Percentiles rank a stretch among this genome's conserved stretches.
Evolutionary conservation across 306 rosid species (phyloP).

Genomic region (Quercus ilex): DNA sequence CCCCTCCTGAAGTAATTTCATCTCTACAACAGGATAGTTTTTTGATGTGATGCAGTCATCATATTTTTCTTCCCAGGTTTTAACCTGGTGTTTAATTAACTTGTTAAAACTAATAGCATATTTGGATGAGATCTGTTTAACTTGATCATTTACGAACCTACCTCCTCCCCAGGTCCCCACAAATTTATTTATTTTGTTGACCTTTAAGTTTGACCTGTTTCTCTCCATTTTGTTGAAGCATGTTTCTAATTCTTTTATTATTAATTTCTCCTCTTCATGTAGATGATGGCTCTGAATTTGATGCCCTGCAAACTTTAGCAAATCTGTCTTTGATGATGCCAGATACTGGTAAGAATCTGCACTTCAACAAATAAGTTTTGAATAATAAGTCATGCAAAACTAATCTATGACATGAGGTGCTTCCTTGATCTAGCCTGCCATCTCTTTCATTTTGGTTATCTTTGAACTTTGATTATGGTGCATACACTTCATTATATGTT

Average conservation of each 20-base stretch:
- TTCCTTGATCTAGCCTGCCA: conserved; percentile 9
- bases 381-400: background rate
- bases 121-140: conserved; percentile 12
- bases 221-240: conserved; percentile 20
- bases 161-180: background rate
- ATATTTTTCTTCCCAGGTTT: conserved; percentile 1
- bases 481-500: background rate
- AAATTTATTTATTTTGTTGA: conserved; percentile 7
- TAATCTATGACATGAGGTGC: background rate
- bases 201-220: conserved; percentile 25
- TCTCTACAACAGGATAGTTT: background rate
- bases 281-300: conserved; percentile 78
- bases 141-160: background rate
- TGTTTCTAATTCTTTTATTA: conserved; percentile 11
- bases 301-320: conserved; percentile 87
- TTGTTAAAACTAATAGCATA: background rate
- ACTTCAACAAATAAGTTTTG: background rate
- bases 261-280: conserved; percentile 25
- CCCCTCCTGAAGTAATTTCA: background rate
- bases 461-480: background rate
- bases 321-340: conserved; percentile 94
- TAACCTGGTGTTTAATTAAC: background rate
- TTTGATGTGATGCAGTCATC: conserved; percentile 6
- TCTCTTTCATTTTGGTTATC: background rate
- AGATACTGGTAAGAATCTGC: conserved; percentile 51